These are phyloP conservation scores for Trichoderma hamatum DNA, from an alignment of 2,329 filamentous ascomycete species.

Conservation along the genomic window DNA sequence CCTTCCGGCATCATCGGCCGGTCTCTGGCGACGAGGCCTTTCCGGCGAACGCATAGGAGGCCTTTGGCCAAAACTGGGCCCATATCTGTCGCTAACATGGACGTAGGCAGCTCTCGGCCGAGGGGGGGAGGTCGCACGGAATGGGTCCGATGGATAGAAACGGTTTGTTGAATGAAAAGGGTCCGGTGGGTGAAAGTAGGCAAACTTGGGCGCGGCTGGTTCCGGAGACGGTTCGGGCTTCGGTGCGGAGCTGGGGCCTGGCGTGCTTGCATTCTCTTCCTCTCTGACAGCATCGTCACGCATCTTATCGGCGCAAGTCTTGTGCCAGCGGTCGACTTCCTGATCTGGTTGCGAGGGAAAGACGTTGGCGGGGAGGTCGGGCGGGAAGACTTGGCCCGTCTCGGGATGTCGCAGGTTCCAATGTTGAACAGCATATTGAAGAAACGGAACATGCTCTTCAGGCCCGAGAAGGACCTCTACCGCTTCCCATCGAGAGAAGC, in stretches of 20 bases:
- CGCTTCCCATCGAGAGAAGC: constrained; percentile 92
- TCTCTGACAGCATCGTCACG: constrained; percentile 42
- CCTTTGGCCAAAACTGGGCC: constrained; percentile 33
- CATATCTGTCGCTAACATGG: constrained; percentile 45
- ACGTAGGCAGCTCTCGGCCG: constrained; percentile 42
- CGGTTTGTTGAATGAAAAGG: constrained; percentile 40
- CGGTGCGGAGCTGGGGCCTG: constrained; percentile 33
- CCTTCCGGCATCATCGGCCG: constrained; percentile 47
- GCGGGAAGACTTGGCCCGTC: constrained; percentile 69
- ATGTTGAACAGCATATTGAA: constrained; percentile 77
- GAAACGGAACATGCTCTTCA: constrained; percentile 80
- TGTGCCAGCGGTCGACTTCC: constrained; percentile 86
- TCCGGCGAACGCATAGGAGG: constrained; percentile 42
- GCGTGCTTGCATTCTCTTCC: constrained; percentile 53
- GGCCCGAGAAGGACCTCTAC: constrained; percentile 87
- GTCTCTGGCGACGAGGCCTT: constrained; percentile 42
- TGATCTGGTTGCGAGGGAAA: constrained; percentile 74
- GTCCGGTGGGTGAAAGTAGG: constrained; percentile 43
- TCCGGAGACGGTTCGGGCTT: constrained; percentile 36
- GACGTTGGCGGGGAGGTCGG: constrained; percentile 59
- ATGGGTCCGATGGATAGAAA: constrained; percentile 39
- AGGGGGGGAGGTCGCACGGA: constrained; percentile 35
- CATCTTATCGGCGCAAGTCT: constrained; percentile 71
- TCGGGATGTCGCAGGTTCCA: constrained; percentile 77
- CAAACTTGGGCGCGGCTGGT: constrained; percentile 42